Evolutionary conservation across 495 filamentous ascomycete species (phyloP), one percentile per base, ranked within the genome.

Genomic region (Platismatia glauca): DNA sequence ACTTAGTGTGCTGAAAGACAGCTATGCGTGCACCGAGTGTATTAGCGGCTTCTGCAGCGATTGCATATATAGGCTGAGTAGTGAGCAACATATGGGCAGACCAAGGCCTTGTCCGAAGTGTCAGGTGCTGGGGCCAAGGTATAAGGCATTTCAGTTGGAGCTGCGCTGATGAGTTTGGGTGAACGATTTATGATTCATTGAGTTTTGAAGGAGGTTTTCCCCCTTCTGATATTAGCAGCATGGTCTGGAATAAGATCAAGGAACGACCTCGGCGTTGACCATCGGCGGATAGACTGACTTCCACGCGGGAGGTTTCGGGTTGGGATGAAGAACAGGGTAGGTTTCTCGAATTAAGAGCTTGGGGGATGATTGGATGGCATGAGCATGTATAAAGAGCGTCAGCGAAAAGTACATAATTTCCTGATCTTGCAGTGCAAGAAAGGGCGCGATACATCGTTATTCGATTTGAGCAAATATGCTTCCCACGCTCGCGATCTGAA

Each of bases 1-100:
- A 24, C 73, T 87, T 5, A 90, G 86, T 63, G 73, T 87, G 4
- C 73, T 96, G 52, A 85, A 84, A 62, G 87, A 92, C 62, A 90
- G 88, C 37, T 96, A 88, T 70, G 91, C 91, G 16, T 96, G 91
- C 73, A 95, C 91, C 0, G 91, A 96, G 70, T 96, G 91, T 71
- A 95, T 96, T 57, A 94, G 89, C 70, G 91, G 91, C 3, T 81
- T 96, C 55, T 96, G 91, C 69, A 86, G 83, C 59, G 87, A 88
- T 48, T 96, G 91, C 63, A 89, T 95, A 22, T 84, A 88, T 64
- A 84, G 88, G 65, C 81, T 94, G 61, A 87, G 90, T 24, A 77
- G 75, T 63, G 75, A 81, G 71, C 64, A 80, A 69, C 52, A 76
- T 69, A 61, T 70, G 60, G 69, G 72, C 70, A 74, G 72, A 72